Evolutionary conservation across 768 basidiomycete species (phyloP).

Genomic region (Russula sp.): DNA sequence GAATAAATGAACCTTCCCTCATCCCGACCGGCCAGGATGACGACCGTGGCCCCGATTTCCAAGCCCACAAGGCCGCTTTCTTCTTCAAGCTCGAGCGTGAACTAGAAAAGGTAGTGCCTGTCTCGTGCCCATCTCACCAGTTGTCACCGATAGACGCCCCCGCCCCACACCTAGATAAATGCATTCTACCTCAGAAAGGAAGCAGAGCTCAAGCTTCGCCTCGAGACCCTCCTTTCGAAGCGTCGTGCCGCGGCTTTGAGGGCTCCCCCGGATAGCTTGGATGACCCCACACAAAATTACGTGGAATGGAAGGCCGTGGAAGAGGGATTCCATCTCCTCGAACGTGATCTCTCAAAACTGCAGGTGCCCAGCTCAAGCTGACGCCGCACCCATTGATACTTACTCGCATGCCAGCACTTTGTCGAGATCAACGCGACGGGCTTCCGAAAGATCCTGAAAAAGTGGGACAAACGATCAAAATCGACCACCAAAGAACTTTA

Average conservation of each 20-base stretch:
- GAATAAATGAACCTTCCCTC: slow-evolving; percentile 46
- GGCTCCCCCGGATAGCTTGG: slow-evolving; percentile 59
- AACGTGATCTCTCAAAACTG: slow-evolving; percentile 89
- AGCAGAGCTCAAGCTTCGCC: slow-evolving; percentile 83
- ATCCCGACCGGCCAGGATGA: slow-evolving; percentile 60
- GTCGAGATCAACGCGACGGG: slow-evolving; percentile 96
- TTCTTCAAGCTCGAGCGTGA: slow-evolving; percentile 98
- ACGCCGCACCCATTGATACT: slow-evolving; percentile 17
- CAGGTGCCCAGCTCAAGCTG: slow-evolving; percentile 49
- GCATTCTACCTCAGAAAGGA: slow-evolving; percentile 97
- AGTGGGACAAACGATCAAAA: slow-evolving; percentile 95
- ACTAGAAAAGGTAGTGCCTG: slow-evolving; percentile 72
- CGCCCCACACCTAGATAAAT: slow-evolving; percentile 64
- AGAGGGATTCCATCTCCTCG: slow-evolving; percentile 91
- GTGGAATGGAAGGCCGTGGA: slow-evolving; percentile 95
- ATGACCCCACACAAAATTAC: slow-evolving; percentile 52
- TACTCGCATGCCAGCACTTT: slow-evolving; percentile 58
- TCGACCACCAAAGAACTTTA: slow-evolving; percentile 96
- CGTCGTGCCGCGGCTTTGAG: slow-evolving; percentile 75
- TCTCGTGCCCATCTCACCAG: not conserved
- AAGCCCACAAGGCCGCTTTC: slow-evolving; percentile 93
- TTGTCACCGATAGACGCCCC: slow-evolving; percentile 6
- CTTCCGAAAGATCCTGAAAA: slow-evolving; percentile 95
- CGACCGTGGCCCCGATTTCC: slow-evolving; percentile 77
- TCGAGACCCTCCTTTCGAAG: slow-evolving; percentile 91